Base-by-base conservation (phyloP, 164 flowering plant species). In the Santalum album region DNA sequence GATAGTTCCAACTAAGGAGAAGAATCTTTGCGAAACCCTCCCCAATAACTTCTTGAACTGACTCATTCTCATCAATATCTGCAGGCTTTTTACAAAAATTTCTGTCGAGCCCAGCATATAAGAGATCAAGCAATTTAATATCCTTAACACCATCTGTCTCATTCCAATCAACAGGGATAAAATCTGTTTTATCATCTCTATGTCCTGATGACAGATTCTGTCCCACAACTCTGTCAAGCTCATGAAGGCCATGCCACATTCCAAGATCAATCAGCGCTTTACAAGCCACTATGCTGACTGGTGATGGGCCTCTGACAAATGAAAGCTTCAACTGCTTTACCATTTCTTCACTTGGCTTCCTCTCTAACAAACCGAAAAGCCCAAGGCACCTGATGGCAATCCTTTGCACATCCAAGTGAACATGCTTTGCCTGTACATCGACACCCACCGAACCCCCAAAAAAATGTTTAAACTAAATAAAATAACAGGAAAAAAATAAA, bases 1-100 rank as follows among this genome's bases (percentile, higher is more conserved):
- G 80, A 70, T 82, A 90, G 48, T 78, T 84, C 57, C 81, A 77
- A 69, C 97, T 81, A 27, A 84, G 67, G 27, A 94, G 92, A 57
- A 94, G 86, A 50, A 84, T 65, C 70, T 94, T 90, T 18, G 97
- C 87, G 72, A 90, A 81, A 15, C 99, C 99, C 69, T 94, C 96
- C 25, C 81, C 92, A 25, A 90, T 58, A 47, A 76, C 63, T 57
- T 75, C 74, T 64, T 71, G 74, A 65, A 83, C 71, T n/a, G 95
- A 74, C 56, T 92, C 95, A 62, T 69, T 65, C 34, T 81, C 95
- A 62, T 72, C 75, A 51, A 53, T 47, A 49, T 79, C 84, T 9
- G 20, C 27, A 53, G 56, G 40, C 39, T 64, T 65, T 17, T 40
- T 69, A 63, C 68, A 56, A 38, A 73, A 61, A 23, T 74, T 68